Conservation (phyloP, 441 rosid species). For the Macaranga tanarius region DNA sequence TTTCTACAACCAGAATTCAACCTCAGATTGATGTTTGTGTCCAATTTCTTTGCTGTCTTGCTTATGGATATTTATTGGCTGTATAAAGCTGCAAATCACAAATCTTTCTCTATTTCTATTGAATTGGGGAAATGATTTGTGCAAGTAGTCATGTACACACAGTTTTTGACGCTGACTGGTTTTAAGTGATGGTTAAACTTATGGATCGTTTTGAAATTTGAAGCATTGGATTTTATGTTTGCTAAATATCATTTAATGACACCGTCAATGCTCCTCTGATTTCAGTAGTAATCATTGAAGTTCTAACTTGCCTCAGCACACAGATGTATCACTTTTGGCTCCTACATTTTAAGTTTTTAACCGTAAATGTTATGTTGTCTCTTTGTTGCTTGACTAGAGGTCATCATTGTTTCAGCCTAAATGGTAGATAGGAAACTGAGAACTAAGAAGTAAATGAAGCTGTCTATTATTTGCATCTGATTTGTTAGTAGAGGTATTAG, state of each 20-base stretch:
- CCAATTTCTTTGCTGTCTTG: constrained; percentile 7
- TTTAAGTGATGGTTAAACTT: not conserved
- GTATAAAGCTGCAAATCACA: not conserved
- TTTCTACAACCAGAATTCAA: not conserved
- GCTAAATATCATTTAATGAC: too few species aligned
- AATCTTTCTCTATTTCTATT: not conserved
- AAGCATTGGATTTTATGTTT: too few species aligned
- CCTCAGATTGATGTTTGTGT: not conserved
- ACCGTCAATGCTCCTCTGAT: not conserved
- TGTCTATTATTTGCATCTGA: not conserved
- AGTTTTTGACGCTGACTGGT: too few species aligned
- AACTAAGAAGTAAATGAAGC: not conserved
- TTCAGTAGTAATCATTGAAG: too few species aligned
- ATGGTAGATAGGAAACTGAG: not conserved
- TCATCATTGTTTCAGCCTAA: not conserved
- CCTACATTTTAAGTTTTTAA: too few species aligned
- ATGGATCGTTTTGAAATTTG: not conserved
- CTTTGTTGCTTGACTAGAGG: not conserved
- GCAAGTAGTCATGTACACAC: too few species aligned
- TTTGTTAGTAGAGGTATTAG: not conserved
- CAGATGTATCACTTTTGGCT: too few species aligned
- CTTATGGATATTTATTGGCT: not conserved
- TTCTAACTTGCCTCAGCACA: not conserved
- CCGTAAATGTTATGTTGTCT: not conserved
- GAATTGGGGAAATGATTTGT: not conserved